phyloP scores from a whole-genome alignment of 106 monocot genomes.

The Dendrobium catenatum region DNA sequence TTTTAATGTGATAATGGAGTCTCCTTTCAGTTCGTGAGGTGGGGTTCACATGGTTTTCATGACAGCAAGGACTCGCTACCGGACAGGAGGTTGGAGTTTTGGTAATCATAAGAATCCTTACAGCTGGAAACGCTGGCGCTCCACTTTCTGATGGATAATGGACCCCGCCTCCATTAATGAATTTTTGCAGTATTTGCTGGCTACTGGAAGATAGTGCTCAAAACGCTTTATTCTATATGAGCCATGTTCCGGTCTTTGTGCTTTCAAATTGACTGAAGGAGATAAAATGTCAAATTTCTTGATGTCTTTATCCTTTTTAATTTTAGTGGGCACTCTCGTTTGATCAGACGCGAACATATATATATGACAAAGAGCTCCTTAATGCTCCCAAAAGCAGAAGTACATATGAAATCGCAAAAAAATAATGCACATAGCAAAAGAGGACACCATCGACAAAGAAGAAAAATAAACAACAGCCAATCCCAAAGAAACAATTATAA shows the following conservation, averaged over 20 bases:
- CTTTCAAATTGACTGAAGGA: neutral
- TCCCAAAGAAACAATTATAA: too few species aligned
- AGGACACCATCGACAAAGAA: too few species aligned
- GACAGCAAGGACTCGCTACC: neutral
- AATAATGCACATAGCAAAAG: too few species aligned
- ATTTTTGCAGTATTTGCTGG: neutral
- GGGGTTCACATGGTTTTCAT: neutral
- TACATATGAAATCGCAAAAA: too few species aligned
- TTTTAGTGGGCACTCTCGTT: too few species aligned
- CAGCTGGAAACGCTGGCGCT: neutral
- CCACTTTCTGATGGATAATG: neutral
- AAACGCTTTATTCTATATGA: neutral
- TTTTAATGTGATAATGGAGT: neutral
- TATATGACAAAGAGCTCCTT: too few species aligned
- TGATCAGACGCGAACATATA: too few species aligned
- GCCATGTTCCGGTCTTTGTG: neutral
- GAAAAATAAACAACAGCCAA: too few species aligned
- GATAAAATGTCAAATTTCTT: neutral
- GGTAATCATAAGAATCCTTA: neutral
- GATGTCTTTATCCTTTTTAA: neutral
- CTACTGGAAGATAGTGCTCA: neutral
- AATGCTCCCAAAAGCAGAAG: too few species aligned
- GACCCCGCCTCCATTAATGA: neutral
- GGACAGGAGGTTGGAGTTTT: neutral
- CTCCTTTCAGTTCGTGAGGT: neutral